Evolutionary conservation across 2,329 filamentous ascomycete species (phyloP).

Genomic region (Dactylellina cionopaga): DNA sequence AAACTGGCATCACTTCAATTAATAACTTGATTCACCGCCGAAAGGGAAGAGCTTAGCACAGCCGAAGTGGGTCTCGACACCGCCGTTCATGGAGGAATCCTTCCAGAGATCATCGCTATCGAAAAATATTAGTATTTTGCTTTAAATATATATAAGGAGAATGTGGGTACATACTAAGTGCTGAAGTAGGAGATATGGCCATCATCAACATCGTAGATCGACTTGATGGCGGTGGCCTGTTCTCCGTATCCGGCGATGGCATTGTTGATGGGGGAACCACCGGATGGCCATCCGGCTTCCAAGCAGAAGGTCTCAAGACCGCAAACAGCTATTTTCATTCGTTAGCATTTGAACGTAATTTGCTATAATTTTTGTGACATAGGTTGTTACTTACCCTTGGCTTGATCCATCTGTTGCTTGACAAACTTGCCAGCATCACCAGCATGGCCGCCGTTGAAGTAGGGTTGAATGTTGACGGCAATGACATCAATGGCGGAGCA

Average conservation of each 20-base stretch:
- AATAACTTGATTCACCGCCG: constrained; percentile 48
- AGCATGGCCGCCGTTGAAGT: constrained; percentile 80
- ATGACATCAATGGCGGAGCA: constrained; percentile 81
- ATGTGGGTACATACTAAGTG: constrained; percentile 37
- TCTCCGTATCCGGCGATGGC: constrained; percentile 74
- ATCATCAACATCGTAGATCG: constrained; percentile 73
- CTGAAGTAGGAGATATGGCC: constrained; percentile 82
- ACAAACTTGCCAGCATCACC: constrained; percentile 81
- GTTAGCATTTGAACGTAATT: constrained; percentile 39
- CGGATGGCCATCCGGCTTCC: constrained; percentile 88
- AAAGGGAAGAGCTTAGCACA: constrained; percentile 67
- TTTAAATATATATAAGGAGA: neutral
- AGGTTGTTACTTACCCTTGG: constrained; percentile 69
- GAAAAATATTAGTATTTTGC: constrained; percentile 11
- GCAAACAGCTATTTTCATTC: constrained; percentile 68
- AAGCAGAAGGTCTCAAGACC: constrained; percentile 79
- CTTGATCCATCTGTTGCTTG: constrained; percentile 74
- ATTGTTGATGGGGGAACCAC: constrained; percentile 74
- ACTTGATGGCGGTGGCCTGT: constrained; percentile 77
- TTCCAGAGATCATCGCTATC: constrained; percentile 86
- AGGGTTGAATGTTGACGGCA: constrained; percentile 89
- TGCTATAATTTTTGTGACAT: no score
- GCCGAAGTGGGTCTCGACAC: constrained; percentile 85
- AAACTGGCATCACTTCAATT: constrained; percentile 51
- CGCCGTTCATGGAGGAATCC: constrained; percentile 69